Conservation (phyloP, 495 filamentous ascomycete species). For the Lophiostoma macrostomum region DNA sequence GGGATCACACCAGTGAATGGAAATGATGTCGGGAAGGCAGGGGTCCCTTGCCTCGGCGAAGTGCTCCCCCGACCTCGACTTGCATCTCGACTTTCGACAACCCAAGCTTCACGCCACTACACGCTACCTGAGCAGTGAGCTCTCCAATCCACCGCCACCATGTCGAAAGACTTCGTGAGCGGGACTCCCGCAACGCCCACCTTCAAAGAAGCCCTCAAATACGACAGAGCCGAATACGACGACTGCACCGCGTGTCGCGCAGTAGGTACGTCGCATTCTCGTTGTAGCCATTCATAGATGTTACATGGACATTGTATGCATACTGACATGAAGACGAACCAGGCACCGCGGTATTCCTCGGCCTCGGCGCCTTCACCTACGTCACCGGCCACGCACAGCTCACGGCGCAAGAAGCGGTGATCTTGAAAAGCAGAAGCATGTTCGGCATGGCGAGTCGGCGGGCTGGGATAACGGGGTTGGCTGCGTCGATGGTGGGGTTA, state of each 20-base stretch:
- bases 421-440: conserved; percentile 65
- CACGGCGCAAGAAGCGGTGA: conserved; percentile 62
- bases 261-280: conserved; percentile 36
- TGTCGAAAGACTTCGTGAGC: conserved; percentile 5
- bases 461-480: conserved; percentile 67
- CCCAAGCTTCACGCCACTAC: neutral
- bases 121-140: too few species aligned
- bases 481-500: conserved; percentile 64
- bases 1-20: conserved; percentile 18
- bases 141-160: neutral
- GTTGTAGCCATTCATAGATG: too few species aligned
- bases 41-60: conserved; percentile 14
- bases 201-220: conserved; percentile 23
- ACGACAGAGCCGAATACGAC: conserved; percentile 29
- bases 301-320: too few species aligned
- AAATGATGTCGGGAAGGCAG: neutral
- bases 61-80: neutral
- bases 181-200: conserved; percentile 1
- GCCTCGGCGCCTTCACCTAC: conserved; percentile 87
- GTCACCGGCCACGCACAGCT: conserved; percentile 75
- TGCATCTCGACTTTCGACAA: conserved; percentile 2
- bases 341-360: conserved; percentile 83
- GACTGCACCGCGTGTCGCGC: conserved; percentile 43
- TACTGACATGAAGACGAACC: too few species aligned
- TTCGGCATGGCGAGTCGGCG: conserved; percentile 75